phyloP scores from a whole-genome alignment of 2,329 filamentous ascomycete species.

The Colletotrichum salicis region DNA sequence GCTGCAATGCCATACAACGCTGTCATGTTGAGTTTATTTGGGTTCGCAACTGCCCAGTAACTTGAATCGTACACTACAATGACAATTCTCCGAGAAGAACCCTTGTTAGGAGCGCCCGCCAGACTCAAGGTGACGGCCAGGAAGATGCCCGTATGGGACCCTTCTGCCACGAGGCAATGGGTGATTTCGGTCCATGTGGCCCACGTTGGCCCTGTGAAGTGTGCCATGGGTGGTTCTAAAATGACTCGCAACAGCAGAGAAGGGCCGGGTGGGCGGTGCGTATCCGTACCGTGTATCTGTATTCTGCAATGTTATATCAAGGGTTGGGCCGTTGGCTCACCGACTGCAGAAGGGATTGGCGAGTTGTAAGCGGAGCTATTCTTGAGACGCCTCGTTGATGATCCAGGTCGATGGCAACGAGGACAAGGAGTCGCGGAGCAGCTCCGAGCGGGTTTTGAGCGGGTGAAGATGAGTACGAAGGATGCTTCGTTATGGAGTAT shows the following conservation, averaged over 20 bases:
- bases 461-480: background rate
- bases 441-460: slow-evolving; percentile 14
- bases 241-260: slow-evolving; percentile 29
- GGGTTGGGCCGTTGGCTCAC: slow-evolving; percentile 6
- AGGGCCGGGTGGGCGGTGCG: slow-evolving; percentile 18
- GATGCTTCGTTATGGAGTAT: background rate
- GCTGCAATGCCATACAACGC: background rate
- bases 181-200: slow-evolving; percentile 4
- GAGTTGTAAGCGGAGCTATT: slow-evolving; percentile 16
- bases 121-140: slow-evolving; percentile 12
- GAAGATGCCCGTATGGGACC: slow-evolving; percentile 16
- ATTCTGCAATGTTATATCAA: slow-evolving; percentile 2
- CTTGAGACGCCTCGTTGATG: background rate
- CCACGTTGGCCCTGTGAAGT: background rate
- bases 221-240: slow-evolving; percentile 10
- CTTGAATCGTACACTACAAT: slow-evolving; percentile 20
- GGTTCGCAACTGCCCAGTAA: slow-evolving; percentile 8
- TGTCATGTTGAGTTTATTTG: slow-evolving; percentile 2
- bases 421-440: slow-evolving; percentile 11
- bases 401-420: slow-evolving; percentile 1
- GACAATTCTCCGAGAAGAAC: slow-evolving; percentile 27
- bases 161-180: slow-evolving; percentile 31
- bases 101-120: slow-evolving; percentile 26
- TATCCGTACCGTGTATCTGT: no score
- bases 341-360: slow-evolving; percentile 11